Conservation (phyloP, 108 stramenopile genomes). For the Cafeteria roenbergensis region DNA sequence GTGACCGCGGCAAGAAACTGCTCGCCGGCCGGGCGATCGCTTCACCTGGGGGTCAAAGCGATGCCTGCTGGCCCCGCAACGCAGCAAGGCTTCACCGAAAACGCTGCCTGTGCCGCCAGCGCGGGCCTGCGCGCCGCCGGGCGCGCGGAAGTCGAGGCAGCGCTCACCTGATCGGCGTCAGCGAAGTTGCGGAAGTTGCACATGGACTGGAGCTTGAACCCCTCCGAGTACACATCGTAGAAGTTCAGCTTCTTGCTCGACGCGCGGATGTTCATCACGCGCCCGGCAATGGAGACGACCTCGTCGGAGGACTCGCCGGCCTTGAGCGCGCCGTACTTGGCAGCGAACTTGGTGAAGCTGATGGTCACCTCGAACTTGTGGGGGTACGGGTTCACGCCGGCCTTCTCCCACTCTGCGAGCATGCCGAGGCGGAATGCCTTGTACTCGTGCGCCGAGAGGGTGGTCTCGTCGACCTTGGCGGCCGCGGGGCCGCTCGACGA, state of each 20-base stretch:
- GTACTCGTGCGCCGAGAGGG: constrained; percentile 81
- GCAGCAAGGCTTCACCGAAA: too few relatives aligned
- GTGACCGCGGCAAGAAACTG: too few relatives aligned
- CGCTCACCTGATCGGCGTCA: too few relatives aligned
- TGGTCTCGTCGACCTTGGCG: constrained; percentile 59
- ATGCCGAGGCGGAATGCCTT: constrained; percentile 69
- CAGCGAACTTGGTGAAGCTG: constrained; percentile 71
- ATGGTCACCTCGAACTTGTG: constrained; percentile 89
- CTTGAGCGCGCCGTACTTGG: constrained; percentile 55
- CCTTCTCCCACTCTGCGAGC: constrained; percentile 59
- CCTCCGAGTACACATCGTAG: constrained; percentile 85
- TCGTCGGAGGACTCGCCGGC: constrained; percentile 56
- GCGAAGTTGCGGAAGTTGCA: constrained; percentile 8
- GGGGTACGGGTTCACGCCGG: constrained; percentile 81
- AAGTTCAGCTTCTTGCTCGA: constrained; percentile 87
- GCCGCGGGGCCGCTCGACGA: not conserved
- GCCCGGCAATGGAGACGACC: constrained; percentile 73
- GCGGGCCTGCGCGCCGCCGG: too few relatives aligned
- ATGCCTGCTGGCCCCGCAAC: too few relatives aligned
- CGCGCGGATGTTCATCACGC: constrained; percentile 71
- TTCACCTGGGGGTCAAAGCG: too few relatives aligned
- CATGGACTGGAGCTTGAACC: constrained; percentile 87
- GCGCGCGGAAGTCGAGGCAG: too few relatives aligned
- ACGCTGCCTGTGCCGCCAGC: too few relatives aligned
- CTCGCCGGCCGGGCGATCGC: too few relatives aligned